phyloP scores from a whole-genome alignment of 345 rosid genomes.

The Eucalyptus cloeziana region DNA sequence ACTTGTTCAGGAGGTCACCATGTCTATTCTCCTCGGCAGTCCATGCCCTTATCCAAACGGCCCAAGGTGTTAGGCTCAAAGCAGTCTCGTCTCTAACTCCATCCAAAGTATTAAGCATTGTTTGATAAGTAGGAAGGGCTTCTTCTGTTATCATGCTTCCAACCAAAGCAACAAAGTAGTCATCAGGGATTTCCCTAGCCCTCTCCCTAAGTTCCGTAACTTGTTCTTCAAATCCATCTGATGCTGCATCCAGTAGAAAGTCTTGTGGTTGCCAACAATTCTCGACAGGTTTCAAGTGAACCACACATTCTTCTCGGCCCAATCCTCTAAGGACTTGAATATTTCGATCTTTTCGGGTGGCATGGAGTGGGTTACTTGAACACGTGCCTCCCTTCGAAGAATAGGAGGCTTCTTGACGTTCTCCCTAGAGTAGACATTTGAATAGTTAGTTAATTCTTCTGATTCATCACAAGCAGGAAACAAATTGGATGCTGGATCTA shows the following conservation, averaged over 20 bases:
- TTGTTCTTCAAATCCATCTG: conserved; percentile 71
- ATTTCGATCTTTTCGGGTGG: conserved; percentile 81
- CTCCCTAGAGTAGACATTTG: conserved; percentile 28
- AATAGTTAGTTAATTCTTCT: neutral
- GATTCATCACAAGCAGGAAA: neutral
- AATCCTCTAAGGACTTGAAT: conserved; percentile 67
- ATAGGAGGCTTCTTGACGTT: conserved; percentile 51
- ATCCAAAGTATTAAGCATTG: conserved; percentile 60
- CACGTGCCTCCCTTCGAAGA: conserved; percentile 62
- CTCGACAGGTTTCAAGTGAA: conserved; percentile 69
- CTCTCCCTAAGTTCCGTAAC: conserved; percentile 70
- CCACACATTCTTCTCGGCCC: conserved; percentile 67
- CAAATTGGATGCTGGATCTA: neutral
- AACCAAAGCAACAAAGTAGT: conserved; percentile 67
- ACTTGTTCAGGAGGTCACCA: conserved; percentile 56
- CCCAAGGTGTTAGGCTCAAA: conserved; percentile 64
- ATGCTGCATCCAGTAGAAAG: conserved; percentile 74
- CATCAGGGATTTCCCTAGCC: conserved; percentile 76
- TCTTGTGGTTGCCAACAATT: conserved; percentile 91
- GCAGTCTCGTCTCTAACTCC: conserved; percentile 73
- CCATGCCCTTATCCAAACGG: conserved; percentile 57
- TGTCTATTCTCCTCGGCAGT: conserved; percentile 70
- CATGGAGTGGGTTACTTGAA: conserved; percentile 79
- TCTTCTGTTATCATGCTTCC: conserved; percentile 83
- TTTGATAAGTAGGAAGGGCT: conserved; percentile 75